Base-by-base conservation (phyloP, 2,329 filamentous ascomycete species). In the Zalaria sp. region DNA sequence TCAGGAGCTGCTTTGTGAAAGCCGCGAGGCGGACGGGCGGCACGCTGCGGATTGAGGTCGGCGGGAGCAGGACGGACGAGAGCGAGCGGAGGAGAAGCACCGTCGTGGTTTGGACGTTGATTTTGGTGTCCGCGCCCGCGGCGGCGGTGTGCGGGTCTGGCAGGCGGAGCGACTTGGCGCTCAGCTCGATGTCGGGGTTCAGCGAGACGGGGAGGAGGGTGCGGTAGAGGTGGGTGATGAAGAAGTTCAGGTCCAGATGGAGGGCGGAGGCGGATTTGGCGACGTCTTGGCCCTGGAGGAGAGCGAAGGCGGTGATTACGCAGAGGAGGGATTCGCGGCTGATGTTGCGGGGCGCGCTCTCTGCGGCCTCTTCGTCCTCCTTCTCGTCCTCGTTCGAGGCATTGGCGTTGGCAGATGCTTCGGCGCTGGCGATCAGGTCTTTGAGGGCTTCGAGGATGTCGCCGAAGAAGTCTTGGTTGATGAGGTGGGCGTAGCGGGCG, bases 401-500 rank as follows among this genome's bases (percentile, higher is more conserved):
- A 0, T 71, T 68, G 10, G 53, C 57, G 2, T 18, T 18, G 18
- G 18, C 18, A 18, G 18, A 18, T n/a, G 64, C 56, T 43, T 68
- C 61, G 40, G 83, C 81, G 50, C 88, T 77, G 3, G 77, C 75
- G 53, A 96, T 89, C 36, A 98, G 74, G 49, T 98, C 91, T 60
- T 93, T 93, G 34, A 98, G 70, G 0, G 87, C 89, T 63, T 96
- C 91, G 7, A 98, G 75, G 27, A 98, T 72, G 57, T 98, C 91
- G 27, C 89, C 91, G 54, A 98, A 98, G 68, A 98, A 96, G 58
- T 98, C 86, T 57, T 98, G 87, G 65, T 98, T 98, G 71, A 98
- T 98, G 45, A 98, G 73, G 58, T 95, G 91, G 3, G 88, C 81
- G 57, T 93, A 98, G 57, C 87, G 87, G 39, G 89, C 88, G 25